Evolutionary conservation across 2,329 filamentous ascomycete genomes (phyloP).

Genomic region (Orbilia blumenaviensis): DNA sequence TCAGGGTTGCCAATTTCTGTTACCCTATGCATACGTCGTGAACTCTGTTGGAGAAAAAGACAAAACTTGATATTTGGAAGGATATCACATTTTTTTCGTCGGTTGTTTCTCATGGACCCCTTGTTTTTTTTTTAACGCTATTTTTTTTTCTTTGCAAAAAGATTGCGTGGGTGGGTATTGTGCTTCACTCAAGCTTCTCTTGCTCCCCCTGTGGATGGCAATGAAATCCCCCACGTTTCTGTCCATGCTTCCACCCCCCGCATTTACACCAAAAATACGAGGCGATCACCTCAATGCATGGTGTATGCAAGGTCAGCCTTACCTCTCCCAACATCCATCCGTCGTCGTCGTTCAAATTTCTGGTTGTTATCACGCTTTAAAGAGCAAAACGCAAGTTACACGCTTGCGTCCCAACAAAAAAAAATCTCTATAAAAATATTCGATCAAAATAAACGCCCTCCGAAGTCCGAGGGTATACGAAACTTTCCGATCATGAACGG

Average conservation of each 20-base stretch:
- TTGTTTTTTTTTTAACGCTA: conserved; percentile 4
- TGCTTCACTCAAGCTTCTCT: background rate
- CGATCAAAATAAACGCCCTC: background rate
- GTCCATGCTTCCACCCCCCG: conserved; percentile 16
- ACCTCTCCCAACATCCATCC: conserved; percentile 17
- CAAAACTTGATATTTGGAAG: conserved; percentile 11
- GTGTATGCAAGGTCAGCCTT: conserved; percentile 53
- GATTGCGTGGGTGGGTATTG: conserved; percentile 25
- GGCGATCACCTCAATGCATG: conserved; percentile 41
- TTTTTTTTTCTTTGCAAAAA: conserved; percentile 22
- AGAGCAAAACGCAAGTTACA: background rate
- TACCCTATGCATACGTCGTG: conserved; percentile 30
- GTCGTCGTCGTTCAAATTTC: conserved; percentile 1
- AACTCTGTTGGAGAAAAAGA: background rate
- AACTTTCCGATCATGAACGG: conserved; percentile 39
- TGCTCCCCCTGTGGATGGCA: conserved; percentile 18
- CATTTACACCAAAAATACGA: conserved; percentile 49
- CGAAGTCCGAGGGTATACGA: conserved; percentile 18
- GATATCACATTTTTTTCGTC: conserved; percentile 43
- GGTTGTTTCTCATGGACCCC: background rate
- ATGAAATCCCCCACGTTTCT: conserved; percentile 23
- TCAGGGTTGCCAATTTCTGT: conserved; percentile 53
- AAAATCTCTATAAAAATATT: conserved; percentile 13
- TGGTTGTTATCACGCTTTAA: conserved; percentile 16
- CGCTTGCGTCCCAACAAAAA: conserved; percentile 29